These are phyloP conservation scores for Neurospora pannonica DNA, from an alignment of 495 filamentous ascomycete species.

Conservation along the genomic window DNA sequence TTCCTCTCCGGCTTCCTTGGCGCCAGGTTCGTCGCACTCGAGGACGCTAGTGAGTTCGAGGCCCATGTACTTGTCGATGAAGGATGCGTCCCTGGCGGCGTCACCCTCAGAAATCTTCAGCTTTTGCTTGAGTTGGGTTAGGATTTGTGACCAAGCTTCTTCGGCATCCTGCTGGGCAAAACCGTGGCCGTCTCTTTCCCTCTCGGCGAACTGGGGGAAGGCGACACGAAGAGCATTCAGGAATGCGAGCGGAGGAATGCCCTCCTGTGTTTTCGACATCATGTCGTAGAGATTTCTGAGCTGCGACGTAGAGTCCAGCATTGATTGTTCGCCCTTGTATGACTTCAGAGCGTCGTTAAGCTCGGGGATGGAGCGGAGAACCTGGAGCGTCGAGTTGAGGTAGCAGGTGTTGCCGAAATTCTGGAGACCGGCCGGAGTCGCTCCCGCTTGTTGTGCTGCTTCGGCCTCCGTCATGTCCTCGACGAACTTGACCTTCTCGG, in stretches of 20 bases:
- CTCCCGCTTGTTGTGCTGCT: slow-evolving; percentile 69
- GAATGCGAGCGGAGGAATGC: slow-evolving; percentile 78
- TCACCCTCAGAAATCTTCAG: slow-evolving; percentile 53
- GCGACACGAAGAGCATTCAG: slow-evolving; percentile 67
- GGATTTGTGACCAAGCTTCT: slow-evolving; percentile 95
- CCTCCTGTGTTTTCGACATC: slow-evolving; percentile 86
- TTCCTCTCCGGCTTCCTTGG: slow-evolving; percentile 66
- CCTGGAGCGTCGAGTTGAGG: slow-evolving; percentile 91
- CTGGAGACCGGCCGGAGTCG: slow-evolving; percentile 78
- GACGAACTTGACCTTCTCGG: slow-evolving; percentile 75
- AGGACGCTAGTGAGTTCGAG: slow-evolving; percentile 68
- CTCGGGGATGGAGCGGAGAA: slow-evolving; percentile 81
- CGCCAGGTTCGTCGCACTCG: slow-evolving; percentile 74
- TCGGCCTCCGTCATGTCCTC: slow-evolving; percentile 99
- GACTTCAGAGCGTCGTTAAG: slow-evolving; percentile 68
- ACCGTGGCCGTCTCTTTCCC: slow-evolving; percentile 65
- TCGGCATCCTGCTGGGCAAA: slow-evolving; percentile 97
- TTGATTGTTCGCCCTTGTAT: slow-evolving; percentile 44
- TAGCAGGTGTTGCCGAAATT: slow-evolving; percentile 98
- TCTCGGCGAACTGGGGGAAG: slow-evolving; percentile 93
- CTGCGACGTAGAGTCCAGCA: slow-evolving; percentile 66
- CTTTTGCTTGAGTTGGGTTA: slow-evolving; percentile 75
- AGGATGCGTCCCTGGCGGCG: slow-evolving; percentile 48
- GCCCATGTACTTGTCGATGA: slow-evolving; percentile 83
- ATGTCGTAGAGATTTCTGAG: slow-evolving; percentile 84